phyloP scores from a whole-genome alignment of 805 yeast genomes.

The Debaryomyces castellii region DNA sequence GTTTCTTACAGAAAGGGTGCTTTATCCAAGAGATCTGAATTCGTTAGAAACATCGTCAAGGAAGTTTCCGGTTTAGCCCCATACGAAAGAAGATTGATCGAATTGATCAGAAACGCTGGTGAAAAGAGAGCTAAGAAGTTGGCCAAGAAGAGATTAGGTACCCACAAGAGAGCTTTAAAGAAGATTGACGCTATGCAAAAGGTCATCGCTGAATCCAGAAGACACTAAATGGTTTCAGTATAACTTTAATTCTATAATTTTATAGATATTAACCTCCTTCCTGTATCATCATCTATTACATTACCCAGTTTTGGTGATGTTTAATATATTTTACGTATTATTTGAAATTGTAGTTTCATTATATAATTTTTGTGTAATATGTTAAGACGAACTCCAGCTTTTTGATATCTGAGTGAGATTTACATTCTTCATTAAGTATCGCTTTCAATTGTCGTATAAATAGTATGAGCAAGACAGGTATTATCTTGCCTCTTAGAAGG shows the following conservation, averaged over 20 bases:
- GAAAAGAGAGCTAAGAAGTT: constrained; percentile 99
- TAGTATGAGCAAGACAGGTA: background rate
- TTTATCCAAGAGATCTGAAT: constrained; percentile 89
- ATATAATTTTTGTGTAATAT: background rate
- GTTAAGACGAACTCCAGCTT: background rate
- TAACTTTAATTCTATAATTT: constrained; percentile 3
- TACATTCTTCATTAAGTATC: background rate
- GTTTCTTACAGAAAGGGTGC: constrained; percentile 96
- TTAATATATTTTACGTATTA: constrained; percentile 8
- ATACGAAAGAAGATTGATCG: constrained; percentile 99
- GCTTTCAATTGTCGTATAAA: background rate
- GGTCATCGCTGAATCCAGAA: constrained; percentile 96
- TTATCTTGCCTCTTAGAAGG: background rate
- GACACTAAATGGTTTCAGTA: constrained; percentile 54
- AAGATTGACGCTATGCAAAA: constrained; percentile 98
- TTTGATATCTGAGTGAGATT: background rate
- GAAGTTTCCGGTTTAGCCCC: constrained; percentile 99
- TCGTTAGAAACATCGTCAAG: constrained; percentile 92
- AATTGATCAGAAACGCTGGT: constrained; percentile 99
- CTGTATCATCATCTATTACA: constrained; percentile 8
- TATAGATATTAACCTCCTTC: constrained; percentile 1
- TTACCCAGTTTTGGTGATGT: constrained; percentile 3
- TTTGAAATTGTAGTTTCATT: background rate
- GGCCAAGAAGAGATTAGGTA: constrained; percentile 99
- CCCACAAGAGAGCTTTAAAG: constrained; percentile 99